A percentile compares a stretch with the other conserved stretches of the same genome.
Evolutionary conservation across 495 filamentous ascomycete species (phyloP).

Genomic region (Hypoxylon lienhwacheense): DNA sequence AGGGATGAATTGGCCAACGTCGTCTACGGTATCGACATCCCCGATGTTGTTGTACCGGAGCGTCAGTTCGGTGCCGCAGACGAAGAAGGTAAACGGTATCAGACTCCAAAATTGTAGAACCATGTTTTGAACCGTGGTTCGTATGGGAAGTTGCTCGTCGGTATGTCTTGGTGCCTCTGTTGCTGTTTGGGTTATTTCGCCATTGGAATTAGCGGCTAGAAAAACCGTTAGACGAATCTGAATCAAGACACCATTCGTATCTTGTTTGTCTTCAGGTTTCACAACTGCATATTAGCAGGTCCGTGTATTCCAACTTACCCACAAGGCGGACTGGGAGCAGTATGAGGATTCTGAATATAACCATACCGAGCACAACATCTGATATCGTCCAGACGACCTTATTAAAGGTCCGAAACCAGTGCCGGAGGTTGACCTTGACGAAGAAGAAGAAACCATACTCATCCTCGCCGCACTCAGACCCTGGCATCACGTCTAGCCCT

Average conservation of each 20-base stretch:
- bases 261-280: background rate
- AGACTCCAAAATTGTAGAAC: slow-evolving; percentile 10
- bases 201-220: background rate
- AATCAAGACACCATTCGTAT: background rate
- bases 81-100: slow-evolving; percentile 12
- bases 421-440: slow-evolving; percentile 22
- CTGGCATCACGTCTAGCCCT: slow-evolving; percentile 22
- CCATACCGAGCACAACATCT: background rate
- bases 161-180: background rate
- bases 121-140: slow-evolving; percentile 9
- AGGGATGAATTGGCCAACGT: slow-evolving; percentile 16
- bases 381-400: slow-evolving; percentile 21
- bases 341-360: background rate
- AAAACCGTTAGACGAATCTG: background rate
- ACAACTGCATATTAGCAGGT: background rate
- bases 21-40: slow-evolving; percentile 13
- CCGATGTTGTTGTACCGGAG: slow-evolving; percentile 16
- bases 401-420: slow-evolving; percentile 33
- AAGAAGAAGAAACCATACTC: slow-evolving; percentile 36
- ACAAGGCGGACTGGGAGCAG: background rate
- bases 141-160: background rate
- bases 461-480: slow-evolving; percentile 6
- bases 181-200: background rate
- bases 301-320: slow-evolving; percentile 7
- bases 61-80: slow-evolving; percentile 16